Evolutionary conservation across 805 yeast species (phyloP), one percentile per base, ranked within the genome.

Genomic region (Scheffersomyces spartinae): DNA sequence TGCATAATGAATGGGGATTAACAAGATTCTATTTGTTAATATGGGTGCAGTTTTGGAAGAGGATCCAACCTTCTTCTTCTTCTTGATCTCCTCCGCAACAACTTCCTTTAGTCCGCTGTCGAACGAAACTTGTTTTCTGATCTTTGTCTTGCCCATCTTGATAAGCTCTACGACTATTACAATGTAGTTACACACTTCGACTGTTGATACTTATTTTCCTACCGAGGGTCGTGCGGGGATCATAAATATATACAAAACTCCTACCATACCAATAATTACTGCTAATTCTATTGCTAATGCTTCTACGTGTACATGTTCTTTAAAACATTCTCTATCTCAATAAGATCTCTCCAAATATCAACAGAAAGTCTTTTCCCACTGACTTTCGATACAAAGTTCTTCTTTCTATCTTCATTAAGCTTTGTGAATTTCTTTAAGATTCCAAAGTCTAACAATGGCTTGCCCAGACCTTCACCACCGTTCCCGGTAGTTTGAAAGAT

Each of bases 261-360:
- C 18, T 21, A 21, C 25, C 18, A 15, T 25, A 17, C 19, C 15
- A 12, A 17, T 20, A 7, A 18, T 12, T 6, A 13, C 12, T 13
- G 12, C 16, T 7, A 8, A 8, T 13, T 4, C 21, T 11, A 22
- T 11, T 17, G 15, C 21, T 15, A 15, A 7, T 15, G 24, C 34
- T 17, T 24, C 29, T 28, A 7, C 23, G 13, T 19, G 11, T 36
- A 52, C 33, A 50, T 26, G 28, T 45, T 39, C 28, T 39, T 41
- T 29, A 53, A 38, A 39, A 37, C 47, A 28, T 61, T 64, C 33
- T 71, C 78, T 22, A 70, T 51, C 34, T 69, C 72, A 17, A 73
- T 61, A 23, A 80, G 46, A 43, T 79, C 88, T 34, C 67, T 68
- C 74, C 84, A 79, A 6, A 77, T 54, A 18, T 77, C 84, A 26